phyloP scores from a whole-genome alignment of 257 asterid genomes.

The Eucommia ulmoides region DNA sequence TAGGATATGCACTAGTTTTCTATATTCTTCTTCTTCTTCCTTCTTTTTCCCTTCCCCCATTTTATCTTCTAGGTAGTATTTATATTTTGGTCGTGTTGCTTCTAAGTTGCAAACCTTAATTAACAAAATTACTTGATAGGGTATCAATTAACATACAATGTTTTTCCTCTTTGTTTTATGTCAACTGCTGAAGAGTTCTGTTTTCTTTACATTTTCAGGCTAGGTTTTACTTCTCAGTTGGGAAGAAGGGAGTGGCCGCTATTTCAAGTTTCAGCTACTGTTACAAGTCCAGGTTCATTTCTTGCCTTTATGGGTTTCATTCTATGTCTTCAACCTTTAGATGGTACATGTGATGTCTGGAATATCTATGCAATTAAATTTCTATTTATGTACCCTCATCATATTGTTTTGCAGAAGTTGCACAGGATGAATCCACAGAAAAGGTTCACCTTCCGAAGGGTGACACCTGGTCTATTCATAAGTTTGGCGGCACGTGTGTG shows the following conservation, averaged over 20 bases:
- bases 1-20: too few relatives aligned
- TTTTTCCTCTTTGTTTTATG: too few relatives aligned
- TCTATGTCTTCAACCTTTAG: not conserved
- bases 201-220: constrained; percentile 28
- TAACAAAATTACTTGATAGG: too few relatives aligned
- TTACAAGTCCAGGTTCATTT: constrained; percentile 48
- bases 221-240: constrained; percentile 21
- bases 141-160: too few relatives aligned
- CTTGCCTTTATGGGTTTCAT: not conserved
- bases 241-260: constrained; percentile 28
- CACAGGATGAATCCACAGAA: constrained; percentile 39
- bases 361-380: not conserved
- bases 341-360: not conserved
- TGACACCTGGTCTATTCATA: constrained; percentile 86
- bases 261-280: constrained; percentile 38
- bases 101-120: too few relatives aligned
- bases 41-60: too few relatives aligned
- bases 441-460: constrained; percentile 61
- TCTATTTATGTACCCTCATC: not conserved
- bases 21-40: too few relatives aligned
- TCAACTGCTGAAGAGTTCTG: too few relatives aligned
- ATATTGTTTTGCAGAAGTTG: constrained; percentile 18
- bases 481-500: constrained; percentile 96
- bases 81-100: too few relatives aligned
- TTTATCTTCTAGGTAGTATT: too few relatives aligned